phyloP scores from a whole-genome alignment of 1,284 basidiomycete genomes.

The Caloboletus inedulis region DNA sequence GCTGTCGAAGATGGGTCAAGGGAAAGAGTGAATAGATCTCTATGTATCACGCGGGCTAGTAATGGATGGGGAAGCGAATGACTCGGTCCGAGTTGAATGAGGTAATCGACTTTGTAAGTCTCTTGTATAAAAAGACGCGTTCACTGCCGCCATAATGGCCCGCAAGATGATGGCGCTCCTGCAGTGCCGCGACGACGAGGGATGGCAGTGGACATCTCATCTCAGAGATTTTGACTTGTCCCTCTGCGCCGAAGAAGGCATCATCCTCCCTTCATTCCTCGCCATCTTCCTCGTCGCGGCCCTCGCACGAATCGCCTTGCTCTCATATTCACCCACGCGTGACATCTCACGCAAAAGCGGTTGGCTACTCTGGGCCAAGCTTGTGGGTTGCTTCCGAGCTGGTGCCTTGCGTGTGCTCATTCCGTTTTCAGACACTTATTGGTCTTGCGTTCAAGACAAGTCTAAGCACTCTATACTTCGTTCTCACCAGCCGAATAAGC shows the following conservation, averaged over 20 bases:
- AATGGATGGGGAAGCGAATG: too few species aligned
- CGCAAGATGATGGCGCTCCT: slow-evolving; percentile 37
- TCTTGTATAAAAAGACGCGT: neutral
- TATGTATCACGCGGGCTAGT: too few species aligned
- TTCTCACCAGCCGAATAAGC: slow-evolving; percentile 32
- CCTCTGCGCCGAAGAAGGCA: slow-evolving; percentile 78
- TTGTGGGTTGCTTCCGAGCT: slow-evolving; percentile 40
- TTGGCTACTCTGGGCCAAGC: slow-evolving; percentile 55
- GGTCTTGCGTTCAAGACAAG: slow-evolving; percentile 42
- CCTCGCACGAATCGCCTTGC: slow-evolving; percentile 36
- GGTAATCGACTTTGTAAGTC: neutral
- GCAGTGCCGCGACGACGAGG: slow-evolving; percentile 50
- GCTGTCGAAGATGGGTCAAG: slow-evolving; percentile 1
- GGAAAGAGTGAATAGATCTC: neutral
- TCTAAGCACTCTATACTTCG: slow-evolving; percentile 37
- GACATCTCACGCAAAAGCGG: slow-evolving; percentile 41
- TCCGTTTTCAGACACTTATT: slow-evolving; percentile 42
- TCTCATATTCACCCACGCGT: slow-evolving; percentile 29
- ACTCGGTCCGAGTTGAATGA: too few species aligned
- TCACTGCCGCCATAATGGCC: too few species aligned
- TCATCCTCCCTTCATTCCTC: slow-evolving; percentile 57
- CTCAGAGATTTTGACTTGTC: slow-evolving; percentile 74
- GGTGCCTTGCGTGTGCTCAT: neutral
- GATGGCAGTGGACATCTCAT: slow-evolving; percentile 63
- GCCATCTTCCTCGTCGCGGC: slow-evolving; percentile 46